Evolutionary conservation across 495 filamentous ascomycete genomes (phyloP).

Genomic region (Venustampulla echinocandica): DNA sequence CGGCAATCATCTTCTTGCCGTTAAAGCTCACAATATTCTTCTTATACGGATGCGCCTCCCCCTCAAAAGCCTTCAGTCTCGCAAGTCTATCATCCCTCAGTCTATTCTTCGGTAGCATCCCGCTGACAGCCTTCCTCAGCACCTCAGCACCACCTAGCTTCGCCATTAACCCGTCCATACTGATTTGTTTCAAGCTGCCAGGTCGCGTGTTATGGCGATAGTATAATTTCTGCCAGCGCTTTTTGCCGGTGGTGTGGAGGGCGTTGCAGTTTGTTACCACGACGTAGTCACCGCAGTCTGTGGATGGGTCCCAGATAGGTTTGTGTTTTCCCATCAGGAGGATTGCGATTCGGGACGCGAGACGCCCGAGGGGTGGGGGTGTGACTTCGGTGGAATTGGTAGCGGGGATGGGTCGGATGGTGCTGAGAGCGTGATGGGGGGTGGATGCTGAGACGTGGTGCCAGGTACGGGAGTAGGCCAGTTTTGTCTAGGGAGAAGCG

Average conservation of each 20-base stretch:
- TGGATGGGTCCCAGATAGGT: conserved; percentile 90
- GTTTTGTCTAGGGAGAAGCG: conserved; percentile 62
- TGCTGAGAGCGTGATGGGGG: conserved; percentile 44
- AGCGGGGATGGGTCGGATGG: conserved; percentile 31
- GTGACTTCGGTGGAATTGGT: conserved; percentile 45
- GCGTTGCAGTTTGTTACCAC: conserved; percentile 84
- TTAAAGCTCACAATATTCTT: conserved; percentile 71
- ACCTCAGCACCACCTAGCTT: conserved; percentile 95
- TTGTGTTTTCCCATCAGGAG: conserved; percentile 99
- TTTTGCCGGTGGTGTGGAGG: conserved; percentile 82
- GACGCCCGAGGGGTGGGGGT: conserved; percentile 68
- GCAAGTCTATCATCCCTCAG: conserved; percentile 76
- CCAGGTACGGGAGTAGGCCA: conserved; percentile 94
- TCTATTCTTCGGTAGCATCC: conserved; percentile 97
- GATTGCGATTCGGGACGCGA: conserved; percentile 84
- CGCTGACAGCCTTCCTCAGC: conserved; percentile 80
- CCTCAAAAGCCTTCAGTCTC: conserved; percentile 93
- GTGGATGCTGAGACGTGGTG: conserved; percentile 69
- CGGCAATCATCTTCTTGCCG: conserved; percentile 25
- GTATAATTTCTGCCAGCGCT: conserved; percentile 89
- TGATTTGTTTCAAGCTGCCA: conserved; percentile 76
- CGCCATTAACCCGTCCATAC: conserved; percentile 87
- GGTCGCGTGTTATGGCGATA: conserved; percentile 87
- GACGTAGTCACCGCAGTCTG: conserved; percentile 98
- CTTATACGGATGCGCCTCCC: conserved; percentile 83